These are phyloP conservation scores for Magnusiomyces suaveolens DNA, from an alignment of 1,139 yeast species.

Conservation along the genomic window DNA sequence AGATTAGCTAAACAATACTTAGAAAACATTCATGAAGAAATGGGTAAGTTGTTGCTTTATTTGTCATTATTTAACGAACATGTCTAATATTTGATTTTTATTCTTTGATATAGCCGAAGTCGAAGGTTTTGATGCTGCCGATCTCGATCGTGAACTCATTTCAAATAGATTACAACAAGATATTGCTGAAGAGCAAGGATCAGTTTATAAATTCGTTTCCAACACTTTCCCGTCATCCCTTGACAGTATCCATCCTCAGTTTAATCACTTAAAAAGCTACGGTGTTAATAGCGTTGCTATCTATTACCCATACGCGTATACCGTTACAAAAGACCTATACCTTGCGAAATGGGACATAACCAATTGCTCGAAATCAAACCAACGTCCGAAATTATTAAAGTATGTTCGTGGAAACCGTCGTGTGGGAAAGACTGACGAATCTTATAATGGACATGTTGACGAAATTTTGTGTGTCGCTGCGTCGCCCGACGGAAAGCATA, in stretches of 20 bases:
- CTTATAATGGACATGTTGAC: conserved; percentile 56
- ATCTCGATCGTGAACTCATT: conserved; percentile 77
- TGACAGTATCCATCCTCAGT: conserved; percentile 2
- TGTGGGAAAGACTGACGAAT: conserved; percentile 30
- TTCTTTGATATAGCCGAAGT: conserved; percentile 24
- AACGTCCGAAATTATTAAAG: conserved; percentile 49
- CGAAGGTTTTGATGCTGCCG: conserved; percentile 79
- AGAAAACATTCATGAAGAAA: conserved; percentile 52
- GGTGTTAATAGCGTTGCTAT: conserved; percentile 39
- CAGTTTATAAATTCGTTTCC: conserved; percentile 60
- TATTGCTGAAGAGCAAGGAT: conserved; percentile 83
- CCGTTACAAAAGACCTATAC: conserved; percentile 75
- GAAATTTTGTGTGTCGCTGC: conserved; percentile 73
- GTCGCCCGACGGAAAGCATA: conserved; percentile 75
- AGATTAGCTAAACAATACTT: conserved; percentile 88
- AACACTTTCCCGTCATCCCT: conserved; percentile 27
- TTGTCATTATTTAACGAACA: conserved; percentile 22
- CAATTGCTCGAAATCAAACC: conserved; percentile 7
- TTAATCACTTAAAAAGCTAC: conserved; percentile 18
- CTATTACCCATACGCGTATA: conserved; percentile 55
- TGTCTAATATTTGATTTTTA: background rate
- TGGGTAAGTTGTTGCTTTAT: conserved; percentile 22
- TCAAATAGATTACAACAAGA: conserved; percentile 74
- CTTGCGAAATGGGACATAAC: conserved; percentile 69
- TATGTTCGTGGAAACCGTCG: conserved; percentile 56